phyloP scores from a whole-genome alignment of 2,329 filamentous ascomycete genomes.

The Paramyrothecium sp. region DNA sequence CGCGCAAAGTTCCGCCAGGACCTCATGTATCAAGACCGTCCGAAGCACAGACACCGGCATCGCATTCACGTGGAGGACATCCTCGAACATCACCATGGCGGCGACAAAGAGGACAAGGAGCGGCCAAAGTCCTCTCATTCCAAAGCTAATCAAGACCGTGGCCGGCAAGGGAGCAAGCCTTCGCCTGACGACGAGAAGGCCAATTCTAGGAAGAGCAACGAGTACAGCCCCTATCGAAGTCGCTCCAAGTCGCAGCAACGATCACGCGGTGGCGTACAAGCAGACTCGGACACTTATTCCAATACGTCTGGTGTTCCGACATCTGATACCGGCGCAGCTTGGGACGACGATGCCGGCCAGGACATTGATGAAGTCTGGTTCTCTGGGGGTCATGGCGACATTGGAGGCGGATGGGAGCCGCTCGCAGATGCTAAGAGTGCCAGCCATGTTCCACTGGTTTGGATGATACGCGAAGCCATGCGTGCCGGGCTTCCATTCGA shows the following conservation, averaged over 20 bases:
- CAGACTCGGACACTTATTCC: slow-evolving; percentile 24
- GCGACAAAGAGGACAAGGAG: slow-evolving; percentile 2
- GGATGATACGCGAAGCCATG: slow-evolving; percentile 63
- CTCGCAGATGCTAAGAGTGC: slow-evolving; percentile 57
- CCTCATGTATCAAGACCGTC: slow-evolving; percentile 54
- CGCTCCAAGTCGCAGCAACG: slow-evolving; percentile 36
- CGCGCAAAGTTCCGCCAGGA: slow-evolving; percentile 72
- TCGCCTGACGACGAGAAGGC: not conserved
- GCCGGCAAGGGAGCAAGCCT: not conserved
- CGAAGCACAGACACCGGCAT: slow-evolving; percentile 11
- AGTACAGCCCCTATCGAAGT: slow-evolving; percentile 40
- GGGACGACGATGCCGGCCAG: slow-evolving; percentile 52
- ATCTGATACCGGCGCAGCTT: slow-evolving; percentile 32
- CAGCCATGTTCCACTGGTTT: slow-evolving; percentile 67
- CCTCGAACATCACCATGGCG: slow-evolving; percentile 9
- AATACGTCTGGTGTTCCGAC: slow-evolving; percentile 25
- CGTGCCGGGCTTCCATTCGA: slow-evolving; percentile 71
- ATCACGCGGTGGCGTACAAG: slow-evolving; percentile 4
- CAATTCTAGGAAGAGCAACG: slow-evolving; percentile 9
- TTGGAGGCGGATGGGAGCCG: slow-evolving; percentile 73
- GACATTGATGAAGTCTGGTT: slow-evolving; percentile 84
- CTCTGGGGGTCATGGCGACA: slow-evolving; percentile 73
- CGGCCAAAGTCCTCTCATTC: not conserved
- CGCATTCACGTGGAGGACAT: slow-evolving; percentile 22
- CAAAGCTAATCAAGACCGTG: not conserved